Conservation (phyloP, 164 flowering plant genomes). For the Brasenia schreberi region DNA sequence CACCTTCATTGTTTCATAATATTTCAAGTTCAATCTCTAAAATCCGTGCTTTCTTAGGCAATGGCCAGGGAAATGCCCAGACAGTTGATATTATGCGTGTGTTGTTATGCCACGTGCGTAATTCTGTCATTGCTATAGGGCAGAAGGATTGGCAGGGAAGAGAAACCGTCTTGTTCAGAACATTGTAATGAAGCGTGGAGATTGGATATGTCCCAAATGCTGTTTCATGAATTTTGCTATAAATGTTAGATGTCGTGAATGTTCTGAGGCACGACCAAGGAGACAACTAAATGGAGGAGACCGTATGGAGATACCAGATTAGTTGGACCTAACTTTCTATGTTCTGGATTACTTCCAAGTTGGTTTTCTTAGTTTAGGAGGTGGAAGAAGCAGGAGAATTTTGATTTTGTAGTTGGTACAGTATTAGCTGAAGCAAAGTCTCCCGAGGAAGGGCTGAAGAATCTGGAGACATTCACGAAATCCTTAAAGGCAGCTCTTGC, state of each 20-base stretch:
- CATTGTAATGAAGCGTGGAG: slow-evolving; percentile 77
- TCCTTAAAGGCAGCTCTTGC: slow-evolving; percentile 45
- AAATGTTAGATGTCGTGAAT: slow-evolving; percentile 74
- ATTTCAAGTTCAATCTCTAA: too few species aligned
- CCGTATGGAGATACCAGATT: too few species aligned
- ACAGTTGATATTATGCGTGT: slow-evolving; percentile 67
- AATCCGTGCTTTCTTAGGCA: too few species aligned
- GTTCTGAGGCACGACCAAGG: slow-evolving; percentile 70
- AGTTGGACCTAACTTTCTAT: too few species aligned
- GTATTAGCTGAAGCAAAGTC: slow-evolving; percentile 49
- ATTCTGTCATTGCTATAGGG: slow-evolving; percentile 20
- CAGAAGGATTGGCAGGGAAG: slow-evolving; percentile 14
- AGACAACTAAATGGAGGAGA: slow-evolving; percentile 78
- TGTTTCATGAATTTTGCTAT: slow-evolving; percentile 89
- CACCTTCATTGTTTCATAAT: too few species aligned
- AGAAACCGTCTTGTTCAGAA: slow-evolving; percentile 35
- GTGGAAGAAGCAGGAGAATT: too few species aligned
- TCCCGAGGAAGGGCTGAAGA: slow-evolving; percentile 64
- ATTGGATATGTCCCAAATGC: slow-evolving; percentile 84
- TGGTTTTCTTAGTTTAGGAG: too few species aligned
- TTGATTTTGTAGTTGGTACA: too few species aligned
- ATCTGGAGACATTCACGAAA: slow-evolving; percentile 39
- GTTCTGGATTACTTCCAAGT: too few species aligned
- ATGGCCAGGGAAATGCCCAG: slow-evolving; percentile 22
- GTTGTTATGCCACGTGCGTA: slow-evolving; percentile 55